Base-by-base conservation (phyloP, 192 early-diverging fungal genomes). In the Allomyces arbusculus region DNA sequence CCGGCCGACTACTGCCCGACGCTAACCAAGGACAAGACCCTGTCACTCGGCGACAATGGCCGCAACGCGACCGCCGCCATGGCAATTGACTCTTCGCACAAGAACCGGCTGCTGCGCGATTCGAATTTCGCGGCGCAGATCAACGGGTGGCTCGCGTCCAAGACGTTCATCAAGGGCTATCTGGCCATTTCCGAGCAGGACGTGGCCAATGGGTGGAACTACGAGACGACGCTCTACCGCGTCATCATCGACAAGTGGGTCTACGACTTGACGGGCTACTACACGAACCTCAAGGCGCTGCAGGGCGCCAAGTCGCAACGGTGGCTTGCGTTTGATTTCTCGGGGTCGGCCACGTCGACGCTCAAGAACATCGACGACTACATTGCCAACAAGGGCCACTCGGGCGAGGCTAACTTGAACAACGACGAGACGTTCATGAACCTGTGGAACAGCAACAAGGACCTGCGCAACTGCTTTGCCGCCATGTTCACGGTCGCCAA, bases 401-500 rank as follows among this genome's bases (percentile, higher is more conserved):
- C 12, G 20, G 50, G 50, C 50, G 20, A 20, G 12, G 1, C 20
- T 16, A n/a, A 58, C 20, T 10, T 58, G 9, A 58, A 14, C 50
- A 58, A n/a, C 50, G 50, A 58, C 20, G 20, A 14, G 16, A 58
- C 12, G 50, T 58, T 58, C 50, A 58, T 58, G 50, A n/a, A 14
- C 3, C 3, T 58, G 50, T 58, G 50, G 50, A 58, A 58, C 50
- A 58, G 20, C 50, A n/a, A n/a, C 50, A 78, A 78, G 66, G 68
- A 72, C 8, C 83, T 84, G 68, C 28, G 76, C 67, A 78, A 86
- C 45, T 98, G 95, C 76, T 71, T 98, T 66, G 80, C 87, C 26
- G 85, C 87, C 62, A 74, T 89, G 2, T 93, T 92, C 75, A 91
- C 89, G 75, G 80, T 88, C 24, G 95, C 91, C 44, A 82, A 83